Conservation (phyloP, 345 rosid species). For the Populus nigra region DNA sequence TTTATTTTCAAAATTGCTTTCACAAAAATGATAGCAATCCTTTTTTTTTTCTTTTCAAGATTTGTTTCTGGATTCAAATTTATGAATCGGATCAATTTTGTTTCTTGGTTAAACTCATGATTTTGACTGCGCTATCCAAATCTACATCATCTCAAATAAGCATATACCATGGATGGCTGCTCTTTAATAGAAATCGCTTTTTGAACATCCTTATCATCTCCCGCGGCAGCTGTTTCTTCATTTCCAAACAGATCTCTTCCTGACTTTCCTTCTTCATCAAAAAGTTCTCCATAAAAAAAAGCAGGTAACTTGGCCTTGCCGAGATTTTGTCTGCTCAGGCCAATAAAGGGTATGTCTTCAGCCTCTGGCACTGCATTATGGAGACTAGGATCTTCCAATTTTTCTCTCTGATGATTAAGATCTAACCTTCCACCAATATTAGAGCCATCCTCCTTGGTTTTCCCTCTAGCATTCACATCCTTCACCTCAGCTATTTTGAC, state of each 20-base stretch:
- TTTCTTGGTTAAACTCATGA: background rate
- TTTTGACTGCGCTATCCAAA: background rate
- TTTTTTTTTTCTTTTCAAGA: background rate
- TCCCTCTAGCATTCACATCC: constrained; percentile 26
- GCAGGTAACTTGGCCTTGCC: background rate
- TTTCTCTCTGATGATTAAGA: constrained; percentile 40
- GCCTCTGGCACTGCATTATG: constrained; percentile 29
- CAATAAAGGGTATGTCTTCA: constrained; percentile 14
- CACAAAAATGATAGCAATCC: background rate
- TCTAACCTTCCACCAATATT: constrained; percentile 33
- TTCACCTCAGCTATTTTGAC: constrained; percentile 26
- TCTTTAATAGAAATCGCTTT: constrained; percentile 15
- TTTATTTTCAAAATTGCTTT: background rate
- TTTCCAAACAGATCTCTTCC: constrained; percentile 9
- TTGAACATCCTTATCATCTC: constrained; percentile 20
- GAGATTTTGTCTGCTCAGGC: background rate
- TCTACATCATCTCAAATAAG: constrained; percentile 5
- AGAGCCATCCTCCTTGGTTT: constrained; percentile 16
- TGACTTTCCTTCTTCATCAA: constrained; percentile 20
- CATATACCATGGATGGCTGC: constrained; percentile 45
- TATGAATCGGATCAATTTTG: background rate
- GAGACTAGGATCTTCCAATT: constrained; percentile 42
- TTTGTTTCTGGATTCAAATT: background rate
- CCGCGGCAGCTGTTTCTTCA: constrained; percentile 15
- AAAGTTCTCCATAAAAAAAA: background rate